Percentiles rank a stretch among this genome's conserved stretches.
phyloP scores from a whole-genome alignment of 2,329 filamentous ascomycete genomes.

The Purpureocillium takamizusanense region DNA sequence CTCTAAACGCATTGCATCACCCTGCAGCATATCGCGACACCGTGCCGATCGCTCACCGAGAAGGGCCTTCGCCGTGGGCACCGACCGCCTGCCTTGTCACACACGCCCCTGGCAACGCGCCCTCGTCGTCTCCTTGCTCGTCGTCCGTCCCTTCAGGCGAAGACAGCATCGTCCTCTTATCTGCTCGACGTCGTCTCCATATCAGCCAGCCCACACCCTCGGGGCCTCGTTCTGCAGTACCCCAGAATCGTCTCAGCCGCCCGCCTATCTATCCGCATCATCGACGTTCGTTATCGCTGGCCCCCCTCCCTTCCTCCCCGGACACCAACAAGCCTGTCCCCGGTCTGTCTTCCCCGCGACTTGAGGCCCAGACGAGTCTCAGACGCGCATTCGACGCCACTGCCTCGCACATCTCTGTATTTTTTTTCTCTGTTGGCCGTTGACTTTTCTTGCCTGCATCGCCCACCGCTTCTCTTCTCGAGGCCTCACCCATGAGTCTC shows the following conservation, averaged over 20 bases:
- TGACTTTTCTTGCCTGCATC: too few relatives aligned
- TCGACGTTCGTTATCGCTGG: not conserved
- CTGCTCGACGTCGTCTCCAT: not conserved
- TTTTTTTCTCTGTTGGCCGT: too few relatives aligned
- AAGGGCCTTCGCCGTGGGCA: not conserved
- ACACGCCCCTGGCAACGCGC: too few relatives aligned
- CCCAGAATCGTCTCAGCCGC: not conserved
- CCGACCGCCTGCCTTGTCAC: not conserved
- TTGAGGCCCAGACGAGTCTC: not conserved
- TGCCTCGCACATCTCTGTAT: too few relatives aligned
- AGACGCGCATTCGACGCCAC: not conserved
- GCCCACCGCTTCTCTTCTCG: too few relatives aligned
- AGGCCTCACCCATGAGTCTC: not conserved
- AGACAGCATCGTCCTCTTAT: not conserved
- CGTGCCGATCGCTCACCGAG: too few relatives aligned
- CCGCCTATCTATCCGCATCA: not conserved
- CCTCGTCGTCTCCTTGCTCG: too few relatives aligned
- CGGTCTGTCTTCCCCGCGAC: conserved; percentile 1
- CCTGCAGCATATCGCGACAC: too few relatives aligned
- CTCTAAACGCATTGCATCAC: not conserved
- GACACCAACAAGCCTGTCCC: not conserved
- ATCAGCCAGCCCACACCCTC: not conserved
- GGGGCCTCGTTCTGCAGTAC: not conserved
- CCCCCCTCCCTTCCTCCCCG: too few relatives aligned
- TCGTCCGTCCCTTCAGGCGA: too few relatives aligned